These are phyloP conservation scores for Rhipidocladum racemiflorum DNA, from an alignment of 176 grass and related monocot species.

Conservation along the genomic window DNA sequence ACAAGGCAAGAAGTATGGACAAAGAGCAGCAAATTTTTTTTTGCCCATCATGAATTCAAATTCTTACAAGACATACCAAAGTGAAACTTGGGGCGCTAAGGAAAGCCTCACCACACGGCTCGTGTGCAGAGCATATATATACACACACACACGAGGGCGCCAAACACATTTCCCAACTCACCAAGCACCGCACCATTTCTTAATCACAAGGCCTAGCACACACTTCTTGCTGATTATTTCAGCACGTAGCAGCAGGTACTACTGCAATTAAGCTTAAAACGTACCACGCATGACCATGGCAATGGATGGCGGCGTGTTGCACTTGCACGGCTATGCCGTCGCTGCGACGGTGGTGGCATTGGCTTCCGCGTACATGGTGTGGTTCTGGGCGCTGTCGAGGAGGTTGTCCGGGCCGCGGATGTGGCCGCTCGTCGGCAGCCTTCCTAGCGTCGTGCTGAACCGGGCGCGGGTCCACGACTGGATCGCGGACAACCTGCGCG, in stretches of 20 bases:
- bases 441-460: slow-evolving; percentile 69
- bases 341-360: slow-evolving; percentile 18
- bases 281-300: slow-evolving; percentile 19
- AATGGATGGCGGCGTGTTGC: slow-evolving; percentile 13
- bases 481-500: slow-evolving; percentile 80
- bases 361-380: slow-evolving; percentile 63
- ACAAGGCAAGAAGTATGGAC: slow-evolving; percentile 66
- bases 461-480: slow-evolving; percentile 79
- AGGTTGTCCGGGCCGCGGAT: slow-evolving; percentile 67
- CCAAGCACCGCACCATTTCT: slow-evolving; percentile 32
- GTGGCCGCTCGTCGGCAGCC: slow-evolving; percentile 85
- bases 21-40: slow-evolving; percentile 31
- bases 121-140: slow-evolving; percentile 45
- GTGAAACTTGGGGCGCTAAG: slow-evolving; percentile 28
- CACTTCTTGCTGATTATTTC: slow-evolving; percentile 19
- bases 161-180: slow-evolving; percentile 67
- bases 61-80: slow-evolving; percentile 29
- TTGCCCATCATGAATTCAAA: slow-evolving; percentile 29
- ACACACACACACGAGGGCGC: slow-evolving; percentile 33
- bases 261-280: slow-evolving; percentile 40
- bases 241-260: not conserved
- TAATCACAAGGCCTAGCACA: slow-evolving; percentile 32
- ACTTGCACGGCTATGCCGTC: slow-evolving; percentile 22
- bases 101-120: slow-evolving; percentile 34
- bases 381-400: slow-evolving; percentile 71